Evolutionary conservation across 179 eudicot genomes (phyloP), one percentile per base, ranked within the genome.

Genomic region (Silene coronaria): DNA sequence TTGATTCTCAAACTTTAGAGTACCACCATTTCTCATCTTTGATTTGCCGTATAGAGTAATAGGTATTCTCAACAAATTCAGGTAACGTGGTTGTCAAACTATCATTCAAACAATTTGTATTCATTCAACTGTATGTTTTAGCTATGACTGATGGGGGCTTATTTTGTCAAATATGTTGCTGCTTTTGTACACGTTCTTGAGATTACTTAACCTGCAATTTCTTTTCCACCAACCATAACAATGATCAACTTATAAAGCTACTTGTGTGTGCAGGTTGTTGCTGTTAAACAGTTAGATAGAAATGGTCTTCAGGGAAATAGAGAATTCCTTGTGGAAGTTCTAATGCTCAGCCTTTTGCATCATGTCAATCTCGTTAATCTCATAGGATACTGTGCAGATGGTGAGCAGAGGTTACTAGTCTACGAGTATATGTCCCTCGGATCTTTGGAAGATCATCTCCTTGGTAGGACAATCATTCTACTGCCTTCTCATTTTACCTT

Each of bases 241-340:
- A 28, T 70, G 58, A 10, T 36, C 34, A 64, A 51, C 24, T n/a
- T 16, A 28, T 61, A 65, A 53, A 61, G 70, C 30, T 51, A 32
- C 75, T 23, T 28, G 10, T 67, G 71, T 60, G 38, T 70, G 73
- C 87, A 94, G 98, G 91, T 82, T 66, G 94, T 94, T 75, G 98
- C 97, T 65, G 97, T 94, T 6, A 94, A 94, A 75, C 96, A 94
- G 83, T 80, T 94, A 84, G 98, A 94, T 75, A 94, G 96, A 80
- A 84, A 94, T 77, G 98, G 98, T 79, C 96, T 94, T 75, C 98
- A 94, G 77, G 98, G 98, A 36, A 94, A 94, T 81, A 84, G 97
- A 74, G 98, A 94, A 72, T 94, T 93, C 81, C 83, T 94, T 13
- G 98, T 94, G 30, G 98, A 94, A 84, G 98, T 94, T 82, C 91